Evolutionary conservation across 2,329 filamentous ascomycete species (phyloP), one percentile per base, ranked within the genome.

Genomic region (Neospermospora avenae): DNA sequence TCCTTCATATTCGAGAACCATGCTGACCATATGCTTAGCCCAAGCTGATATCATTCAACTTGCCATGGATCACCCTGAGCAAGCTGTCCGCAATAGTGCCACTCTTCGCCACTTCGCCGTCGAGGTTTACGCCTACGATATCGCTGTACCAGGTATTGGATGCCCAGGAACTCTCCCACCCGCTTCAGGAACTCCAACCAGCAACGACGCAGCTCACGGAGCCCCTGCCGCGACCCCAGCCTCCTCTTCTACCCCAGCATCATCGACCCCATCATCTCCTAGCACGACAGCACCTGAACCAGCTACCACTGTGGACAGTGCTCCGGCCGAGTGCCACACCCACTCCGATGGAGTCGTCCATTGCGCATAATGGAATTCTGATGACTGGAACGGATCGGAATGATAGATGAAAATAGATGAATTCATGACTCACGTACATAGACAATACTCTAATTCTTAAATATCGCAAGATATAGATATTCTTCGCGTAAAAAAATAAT

Each of bases 71-170:
- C 57, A 55, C 22, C 57, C 57, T 10, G 54, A 57, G 16, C 24
- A 57, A 2, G 74, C 80, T 4, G 80, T 77, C 3, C 75, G 79
- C 28, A 86, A 90, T 73, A 85, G 81, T 34, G 80, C 88, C 63
- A 79, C 81, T 0, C 76, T 90, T 44, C 84, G 88, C 73, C 87
- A 86, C 72, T 90, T 90, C 70, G 86, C 87, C 4, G 79, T 88
- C 6, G 85, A 89, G 60, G 84, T 78, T 1, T 90, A 86, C 71
- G 86, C 85, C 0, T 84, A 81, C 64, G 86, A 89, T 61, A 78
- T 89, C 67, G 83, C 83, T 7, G 76, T 83, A 4, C 86, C 86
- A 0, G 85, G 86, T 0, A 77, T 80, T 28, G 86, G 86, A 0
- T 89, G 86, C 70, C 71, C 80, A 0, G 85, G 85, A 3, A 75